Base-by-base conservation (phyloP, 2,329 filamentous ascomycete species). In the Verticillium nubilum region DNA sequence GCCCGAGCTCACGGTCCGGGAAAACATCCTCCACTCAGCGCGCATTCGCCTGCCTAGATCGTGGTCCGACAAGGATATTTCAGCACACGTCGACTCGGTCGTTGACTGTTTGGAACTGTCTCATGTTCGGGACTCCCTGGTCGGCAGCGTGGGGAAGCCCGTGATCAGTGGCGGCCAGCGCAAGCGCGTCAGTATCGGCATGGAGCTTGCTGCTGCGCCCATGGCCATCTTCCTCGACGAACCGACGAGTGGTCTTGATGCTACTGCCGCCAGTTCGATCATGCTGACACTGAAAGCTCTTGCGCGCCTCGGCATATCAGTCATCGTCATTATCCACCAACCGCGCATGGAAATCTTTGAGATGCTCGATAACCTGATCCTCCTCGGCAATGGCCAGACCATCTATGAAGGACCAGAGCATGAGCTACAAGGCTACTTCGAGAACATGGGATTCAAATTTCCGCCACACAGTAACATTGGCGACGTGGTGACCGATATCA, bases 1-100 rank as follows among this genome's bases (percentile, higher is more conserved):
- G 10, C 80, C 83, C 0, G 82, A 87, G 66, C 69, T 87, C 53
- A 87, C 84, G 0, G 83, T 87, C 5, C 78, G 79, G 56, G 85
- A 87, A 67, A 87, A 86, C 60, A 85, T 87, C 50, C 71, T 85
- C 4, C 83, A 86, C 62, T 85, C 82, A 0, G 84, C 83, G 17
- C 75, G 78, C 15, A 75, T 85, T 33, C 77, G 81, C 17, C 71
- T 86, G 15, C 82, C 83, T 0, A 71, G 76, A 2, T 78, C 73
- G 4, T 86, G 81, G 82, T 73, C 69, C 3, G 75, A 80, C 37
- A 64, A 62, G 13, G 79, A 83, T 3, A 80, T 85, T 37, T 70
- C 78, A 37, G 70, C 74, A 19, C 81, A 85, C 61, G 82, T 85
- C n/a, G 76, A 85, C 54, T 74, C 79, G 5, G 73, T 86, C n/a